Percentiles rank a stretch among this genome's conserved stretches.
These are phyloP conservation scores for Cydonia oblonga DNA, from an alignment of 331 rosid species.

Conservation along the genomic window DNA sequence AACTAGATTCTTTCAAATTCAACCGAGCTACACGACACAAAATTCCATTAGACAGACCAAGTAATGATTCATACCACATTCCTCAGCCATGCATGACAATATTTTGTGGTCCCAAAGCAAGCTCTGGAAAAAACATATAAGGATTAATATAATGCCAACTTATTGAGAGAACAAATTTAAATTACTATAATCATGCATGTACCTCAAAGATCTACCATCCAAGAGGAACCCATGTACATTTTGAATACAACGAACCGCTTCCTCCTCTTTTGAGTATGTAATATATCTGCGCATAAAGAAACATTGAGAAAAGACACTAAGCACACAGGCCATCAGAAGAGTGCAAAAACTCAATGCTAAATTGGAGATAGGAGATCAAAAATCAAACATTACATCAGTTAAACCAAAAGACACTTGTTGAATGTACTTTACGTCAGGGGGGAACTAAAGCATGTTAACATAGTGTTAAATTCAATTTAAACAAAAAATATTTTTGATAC, in stretches of 20 bases:
- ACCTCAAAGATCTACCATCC: constrained; percentile 92
- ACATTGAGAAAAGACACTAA: not conserved
- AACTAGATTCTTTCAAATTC: not conserved
- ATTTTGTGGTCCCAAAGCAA: constrained; percentile 97
- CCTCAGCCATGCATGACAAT: constrained; percentile 99
- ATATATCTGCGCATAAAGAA: constrained; percentile 52
- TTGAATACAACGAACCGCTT: constrained; percentile 96
- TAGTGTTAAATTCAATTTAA: not conserved
- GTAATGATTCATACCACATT: constrained; percentile 57
- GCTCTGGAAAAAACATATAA: constrained; percentile 45
- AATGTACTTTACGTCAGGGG: not conserved
- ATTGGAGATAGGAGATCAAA: not conserved
- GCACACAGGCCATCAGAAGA: not conserved
- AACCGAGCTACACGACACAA: constrained; percentile 1
- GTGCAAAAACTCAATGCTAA: not conserved
- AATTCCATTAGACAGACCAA: not conserved
- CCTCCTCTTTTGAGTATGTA: constrained; percentile 93
- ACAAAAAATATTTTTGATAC: not conserved
- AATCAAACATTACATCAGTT: not conserved
- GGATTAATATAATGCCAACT: not conserved
- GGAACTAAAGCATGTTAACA: not conserved
- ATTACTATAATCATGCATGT: constrained; percentile 4
- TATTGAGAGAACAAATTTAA: not conserved
- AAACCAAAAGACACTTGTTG: not conserved
- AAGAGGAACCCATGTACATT: constrained; percentile 96